phyloP scores from a whole-genome alignment of 257 asterid species.

The Buddleja alternifolia region DNA sequence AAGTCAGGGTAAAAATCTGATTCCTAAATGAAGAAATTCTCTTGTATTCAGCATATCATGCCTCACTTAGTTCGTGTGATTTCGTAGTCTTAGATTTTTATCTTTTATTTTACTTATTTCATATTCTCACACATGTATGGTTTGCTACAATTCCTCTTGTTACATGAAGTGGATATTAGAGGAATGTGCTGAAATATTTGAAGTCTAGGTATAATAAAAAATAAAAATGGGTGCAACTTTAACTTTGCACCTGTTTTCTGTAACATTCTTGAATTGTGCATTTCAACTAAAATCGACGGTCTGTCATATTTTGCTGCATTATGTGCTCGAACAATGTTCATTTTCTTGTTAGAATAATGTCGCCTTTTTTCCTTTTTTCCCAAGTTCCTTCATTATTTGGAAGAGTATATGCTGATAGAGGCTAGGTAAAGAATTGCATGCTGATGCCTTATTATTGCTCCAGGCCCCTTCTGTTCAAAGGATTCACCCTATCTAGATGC shows the following conservation, averaged over 20 bases:
- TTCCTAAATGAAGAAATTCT: neutral
- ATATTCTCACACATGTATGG: neutral
- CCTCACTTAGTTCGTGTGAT: neutral
- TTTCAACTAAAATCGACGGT: neutral
- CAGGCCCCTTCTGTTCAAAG: no score
- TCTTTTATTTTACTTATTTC: no score
- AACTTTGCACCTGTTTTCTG: neutral
- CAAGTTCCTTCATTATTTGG: no score
- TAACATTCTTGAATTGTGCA: neutral
- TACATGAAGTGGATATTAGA: neutral
- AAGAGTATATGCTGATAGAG: no score
- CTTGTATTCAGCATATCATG: neutral
- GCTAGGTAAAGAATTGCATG: neutral
- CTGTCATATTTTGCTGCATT: neutral
- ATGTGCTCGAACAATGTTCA: neutral
- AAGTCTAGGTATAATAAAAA: neutral
- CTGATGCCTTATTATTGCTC: neutral
- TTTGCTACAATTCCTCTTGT: neutral
- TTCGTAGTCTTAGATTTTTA: no score
- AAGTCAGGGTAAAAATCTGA: constrained; percentile 74
- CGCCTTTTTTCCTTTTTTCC: no score
- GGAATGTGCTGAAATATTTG: neutral
- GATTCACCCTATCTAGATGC: no score
- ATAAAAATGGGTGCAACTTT: neutral
- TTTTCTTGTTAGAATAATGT: neutral